Evolutionary conservation across 805 yeast species (phyloP).

Genomic region (Metschnikowia reukaufii): DNA sequence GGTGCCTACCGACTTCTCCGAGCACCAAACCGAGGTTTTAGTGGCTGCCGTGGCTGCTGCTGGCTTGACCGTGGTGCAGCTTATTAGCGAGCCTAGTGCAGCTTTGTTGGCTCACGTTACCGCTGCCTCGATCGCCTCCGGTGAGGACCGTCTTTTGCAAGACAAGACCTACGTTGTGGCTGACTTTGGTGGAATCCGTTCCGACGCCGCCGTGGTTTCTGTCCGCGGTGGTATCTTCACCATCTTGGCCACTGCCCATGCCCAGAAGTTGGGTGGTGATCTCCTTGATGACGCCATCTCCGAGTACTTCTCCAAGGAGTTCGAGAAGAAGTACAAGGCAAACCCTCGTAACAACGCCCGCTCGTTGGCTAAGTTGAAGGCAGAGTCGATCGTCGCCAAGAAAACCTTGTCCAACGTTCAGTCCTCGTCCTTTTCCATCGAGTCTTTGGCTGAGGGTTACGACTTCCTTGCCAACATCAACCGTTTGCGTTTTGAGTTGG

Average conservation of each 20-base stretch:
- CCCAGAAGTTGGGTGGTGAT: slow-evolving; percentile 83
- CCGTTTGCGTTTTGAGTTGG: slow-evolving; percentile 90
- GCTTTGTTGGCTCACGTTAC: slow-evolving; percentile 81
- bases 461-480: slow-evolving; percentile 93
- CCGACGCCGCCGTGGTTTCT: slow-evolving; percentile 92
- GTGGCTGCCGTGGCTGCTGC: slow-evolving; percentile 62
- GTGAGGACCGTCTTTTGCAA: slow-evolving; percentile 44
- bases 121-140: slow-evolving; percentile 28
- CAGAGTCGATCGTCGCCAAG: slow-evolving; percentile 80
- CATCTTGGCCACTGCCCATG: slow-evolving; percentile 80
- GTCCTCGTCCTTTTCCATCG: slow-evolving; percentile 88
- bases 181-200: slow-evolving; percentile 94
- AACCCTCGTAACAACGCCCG: slow-evolving; percentile 81
- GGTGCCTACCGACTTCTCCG: slow-evolving; percentile 85
- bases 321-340: slow-evolving; percentile 79
- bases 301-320: slow-evolving; percentile 88
- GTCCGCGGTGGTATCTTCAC: slow-evolving; percentile 94
- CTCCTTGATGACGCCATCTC: slow-evolving; percentile 75
- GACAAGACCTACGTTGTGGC: slow-evolving; percentile 88
- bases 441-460: slow-evolving; percentile 88
- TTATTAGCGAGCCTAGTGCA: slow-evolving; percentile 89
- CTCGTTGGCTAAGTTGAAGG: slow-evolving; percentile 83
- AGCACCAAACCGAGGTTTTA: slow-evolving; percentile 66
- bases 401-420: slow-evolving; percentile 90
- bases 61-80: slow-evolving; percentile 78